Base-by-base conservation (phyloP, 1,284 basidiomycete species). In the Irpex rosettiformis region DNA sequence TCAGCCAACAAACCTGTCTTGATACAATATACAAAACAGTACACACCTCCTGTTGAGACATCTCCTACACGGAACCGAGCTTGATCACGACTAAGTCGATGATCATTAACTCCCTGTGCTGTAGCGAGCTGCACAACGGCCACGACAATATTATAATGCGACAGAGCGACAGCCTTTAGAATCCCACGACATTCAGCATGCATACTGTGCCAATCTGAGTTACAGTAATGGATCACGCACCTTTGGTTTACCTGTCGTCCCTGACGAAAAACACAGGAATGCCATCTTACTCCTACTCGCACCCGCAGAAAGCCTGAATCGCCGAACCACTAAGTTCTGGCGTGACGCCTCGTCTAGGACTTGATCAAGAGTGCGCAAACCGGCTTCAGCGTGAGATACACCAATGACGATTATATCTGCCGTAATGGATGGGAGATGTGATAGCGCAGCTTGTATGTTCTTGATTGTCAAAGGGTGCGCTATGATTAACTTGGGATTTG, bases 171-270 rank as follows among this genome's bases (percentile, higher is more conserved):
- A 6, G 89, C 90, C 30, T 33, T 6, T 33, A 11, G 30, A n/a
- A 33, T 33, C 30, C 30, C 30, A 11, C 11, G 13, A 5, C 30
- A 33, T 33, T 33, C 30, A 33, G 30, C 30, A 33, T 33, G 30
- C 30, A 11, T 33, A 11, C 6, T n/a, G n/a, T n/a, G n/a, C n/a
- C n/a, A n/a, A n/a, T n/a, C n/a, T n/a, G n/a, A 33, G 6, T 30
- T 18, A 28, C 5, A 22, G 18, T 24, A 29, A 21, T 33, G n/a
- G n/a, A 25, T 11, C 16, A 47, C n/a, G 27, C 3, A 55, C 54
- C 3, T 93, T 93, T 1, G 91, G 88, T 65, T 80, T 84, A 6
- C 91, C 91, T 63, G 92, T 94, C 1, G 92, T 94, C 16, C 91
- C 92, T 58, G 86, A 89, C 0, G 89, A 91, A 69, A 93, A 91